Percentiles rank a stretch among this genome's conserved stretches.
These are phyloP conservation scores for Flaveria brownii DNA, from an alignment of 129 eudicot species.

Conservation along the genomic window DNA sequence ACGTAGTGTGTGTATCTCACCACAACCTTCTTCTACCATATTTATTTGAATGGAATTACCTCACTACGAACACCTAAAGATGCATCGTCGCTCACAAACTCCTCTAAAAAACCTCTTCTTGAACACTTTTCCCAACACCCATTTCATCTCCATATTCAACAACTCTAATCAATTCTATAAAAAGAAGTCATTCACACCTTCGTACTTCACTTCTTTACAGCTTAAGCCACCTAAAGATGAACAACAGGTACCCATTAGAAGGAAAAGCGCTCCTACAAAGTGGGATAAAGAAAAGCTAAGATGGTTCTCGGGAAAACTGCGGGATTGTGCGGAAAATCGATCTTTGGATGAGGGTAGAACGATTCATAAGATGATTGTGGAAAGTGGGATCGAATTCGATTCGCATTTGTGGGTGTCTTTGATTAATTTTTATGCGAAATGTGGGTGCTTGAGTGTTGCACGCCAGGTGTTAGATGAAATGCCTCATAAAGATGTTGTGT, in stretches of 20 bases:
- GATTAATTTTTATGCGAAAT: conserved; percentile 44
- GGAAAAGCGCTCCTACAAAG: conserved; percentile 2
- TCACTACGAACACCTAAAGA: conserved; percentile 23
- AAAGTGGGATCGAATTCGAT: conserved; percentile 40
- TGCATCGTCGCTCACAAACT: conserved; percentile 31
- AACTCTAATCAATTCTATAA: conserved; percentile 9
- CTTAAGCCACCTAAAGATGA: conserved; percentile 11
- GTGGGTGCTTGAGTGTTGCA: conserved; percentile 41
- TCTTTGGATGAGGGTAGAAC: conserved; percentile 34
- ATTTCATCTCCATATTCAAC: too few relatives aligned
- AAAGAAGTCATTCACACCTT: conserved; percentile 20
- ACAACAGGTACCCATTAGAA: conserved; percentile 14
- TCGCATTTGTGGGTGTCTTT: conserved; percentile 49
- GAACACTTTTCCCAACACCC: conserved; percentile 8
- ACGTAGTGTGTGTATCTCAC: conserved; percentile 11
- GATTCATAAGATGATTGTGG: conserved; percentile 35
- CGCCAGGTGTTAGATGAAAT: conserved; percentile 44
- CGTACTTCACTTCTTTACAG: conserved; percentile 27
- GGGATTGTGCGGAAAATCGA: conserved; percentile 37
- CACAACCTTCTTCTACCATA: not conserved
- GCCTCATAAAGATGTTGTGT: conserved; percentile 45
- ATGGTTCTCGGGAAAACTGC: conserved; percentile 35
- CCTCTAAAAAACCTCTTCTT: conserved; percentile 25
- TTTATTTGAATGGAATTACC: conserved; percentile 33
- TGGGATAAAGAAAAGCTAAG: conserved; percentile 41